These are phyloP conservation scores for Dipteronia dyeriana DNA, from an alignment of 345 rosid species.

Conservation along the genomic window DNA sequence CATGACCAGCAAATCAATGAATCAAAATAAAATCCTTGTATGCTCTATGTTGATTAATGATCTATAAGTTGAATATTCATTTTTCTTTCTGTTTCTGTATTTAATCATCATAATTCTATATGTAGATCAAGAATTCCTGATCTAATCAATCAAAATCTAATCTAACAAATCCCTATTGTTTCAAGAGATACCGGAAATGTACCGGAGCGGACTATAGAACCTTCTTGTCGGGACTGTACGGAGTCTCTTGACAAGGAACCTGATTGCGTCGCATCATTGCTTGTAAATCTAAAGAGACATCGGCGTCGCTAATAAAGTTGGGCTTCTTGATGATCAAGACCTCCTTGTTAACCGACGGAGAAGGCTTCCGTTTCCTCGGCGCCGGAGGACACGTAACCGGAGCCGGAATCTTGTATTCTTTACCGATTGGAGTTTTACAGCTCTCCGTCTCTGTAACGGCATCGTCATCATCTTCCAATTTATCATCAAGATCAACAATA, in stretches of 20 bases:
- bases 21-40: no score
- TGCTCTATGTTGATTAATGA: no score
- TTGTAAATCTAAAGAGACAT: not conserved
- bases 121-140: not conserved
- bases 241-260: no score
- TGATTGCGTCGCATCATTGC: not conserved
- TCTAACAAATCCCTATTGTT: not conserved
- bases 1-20: no score
- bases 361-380: conserved; percentile 24
- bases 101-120: no score
- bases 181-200: not conserved
- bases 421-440: conserved; percentile 10
- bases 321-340: not conserved
- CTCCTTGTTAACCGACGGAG: not conserved
- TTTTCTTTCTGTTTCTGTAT: no score
- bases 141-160: not conserved
- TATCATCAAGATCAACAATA: not conserved
- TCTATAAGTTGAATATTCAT: no score
- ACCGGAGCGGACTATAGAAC: not conserved
- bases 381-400: conserved; percentile 37
- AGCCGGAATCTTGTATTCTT: conserved; percentile 27
- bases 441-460: not conserved
- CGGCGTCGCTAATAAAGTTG: not conserved
- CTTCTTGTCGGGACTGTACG: no score
- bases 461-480: not conserved